Conservation (phyloP, 2,329 filamentous ascomycete genomes). For the Ceratocystis eucalypticola region DNA sequence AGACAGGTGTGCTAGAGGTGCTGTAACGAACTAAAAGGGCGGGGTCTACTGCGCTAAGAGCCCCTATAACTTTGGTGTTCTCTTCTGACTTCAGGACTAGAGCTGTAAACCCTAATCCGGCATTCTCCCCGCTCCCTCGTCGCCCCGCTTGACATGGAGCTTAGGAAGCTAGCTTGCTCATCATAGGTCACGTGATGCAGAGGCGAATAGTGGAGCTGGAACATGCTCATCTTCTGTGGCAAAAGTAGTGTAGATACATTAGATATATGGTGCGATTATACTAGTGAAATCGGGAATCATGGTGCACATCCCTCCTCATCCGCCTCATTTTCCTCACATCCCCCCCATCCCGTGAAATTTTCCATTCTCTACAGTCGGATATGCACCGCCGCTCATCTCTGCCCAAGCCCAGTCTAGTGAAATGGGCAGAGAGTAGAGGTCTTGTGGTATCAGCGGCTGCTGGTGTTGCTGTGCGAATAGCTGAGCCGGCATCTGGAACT, state of each 20-base stretch:
- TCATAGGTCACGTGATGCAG: not conserved
- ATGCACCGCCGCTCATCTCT: slow-evolving; percentile 52
- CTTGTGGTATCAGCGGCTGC: slow-evolving; percentile 80
- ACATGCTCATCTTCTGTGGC: not conserved
- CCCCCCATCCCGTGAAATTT: slow-evolving; percentile 29
- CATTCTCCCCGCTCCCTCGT: not conserved
- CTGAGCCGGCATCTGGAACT: not conserved
- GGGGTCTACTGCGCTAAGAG: too few species aligned
- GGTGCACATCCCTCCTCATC: not conserved
- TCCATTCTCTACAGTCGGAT: slow-evolving; percentile 51
- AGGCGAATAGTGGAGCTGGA: not conserved
- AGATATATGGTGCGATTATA: not conserved
- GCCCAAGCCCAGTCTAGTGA: slow-evolving; percentile 81
- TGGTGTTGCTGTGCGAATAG: slow-evolving; percentile 30
- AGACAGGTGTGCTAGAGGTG: not conserved
- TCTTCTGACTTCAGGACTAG: too few species aligned
- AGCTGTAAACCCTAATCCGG: not conserved
- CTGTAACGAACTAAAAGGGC: not conserved
- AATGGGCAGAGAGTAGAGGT: slow-evolving; percentile 92
- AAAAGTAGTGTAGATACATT: not conserved
- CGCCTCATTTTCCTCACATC: not conserved
- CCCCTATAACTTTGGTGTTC: too few species aligned
- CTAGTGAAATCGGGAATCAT: not conserved
- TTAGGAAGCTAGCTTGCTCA: not conserved
- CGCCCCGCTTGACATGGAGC: not conserved